phyloP scores from a whole-genome alignment of 2,329 filamentous ascomycete species.

The Cercospora canescens region DNA sequence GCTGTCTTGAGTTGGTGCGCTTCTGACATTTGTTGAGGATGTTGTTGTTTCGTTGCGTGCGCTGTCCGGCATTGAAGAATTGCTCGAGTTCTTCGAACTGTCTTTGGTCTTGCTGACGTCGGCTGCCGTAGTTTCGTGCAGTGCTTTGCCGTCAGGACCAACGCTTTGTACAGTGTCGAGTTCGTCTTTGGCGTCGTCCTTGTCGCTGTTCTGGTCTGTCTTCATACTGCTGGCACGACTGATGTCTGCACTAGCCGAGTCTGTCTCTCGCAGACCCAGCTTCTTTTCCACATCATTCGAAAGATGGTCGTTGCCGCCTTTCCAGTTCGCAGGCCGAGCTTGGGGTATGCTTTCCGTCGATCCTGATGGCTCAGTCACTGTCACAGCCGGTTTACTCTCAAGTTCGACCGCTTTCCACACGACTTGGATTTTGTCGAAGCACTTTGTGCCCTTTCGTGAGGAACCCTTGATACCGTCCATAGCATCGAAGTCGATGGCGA shows the following conservation, averaged over 20 bases:
- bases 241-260: constrained; percentile 64
- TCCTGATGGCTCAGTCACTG: constrained; percentile 63
- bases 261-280: constrained; percentile 67
- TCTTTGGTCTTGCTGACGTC: not conserved
- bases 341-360: constrained; percentile 70
- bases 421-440: constrained; percentile 79
- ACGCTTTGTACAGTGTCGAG: constrained; percentile 28
- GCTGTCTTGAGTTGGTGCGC: not conserved
- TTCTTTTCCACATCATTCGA: constrained; percentile 53
- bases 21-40: not conserved
- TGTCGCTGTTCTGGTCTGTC: constrained; percentile 16
- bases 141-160: constrained; percentile 19
- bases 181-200: constrained; percentile 30
- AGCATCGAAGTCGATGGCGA: constrained; percentile 69
- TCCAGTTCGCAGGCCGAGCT: constrained; percentile 72
- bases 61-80: not conserved
- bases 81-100: not conserved
- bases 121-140: not conserved
- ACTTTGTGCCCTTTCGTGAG: constrained; percentile 74
- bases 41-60: not conserved
- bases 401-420: constrained; percentile 66
- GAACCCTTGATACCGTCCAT: constrained; percentile 97
- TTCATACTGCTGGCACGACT: constrained; percentile 71
- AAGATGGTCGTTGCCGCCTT: constrained; percentile 51
- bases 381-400: constrained; percentile 35